Percentiles rank a stretch among this genome's conserved stretches.
Evolutionary conservation across 352 stramenopile species (phyloP).

Genomic region (Phytophthora macrochlamydospora): DNA sequence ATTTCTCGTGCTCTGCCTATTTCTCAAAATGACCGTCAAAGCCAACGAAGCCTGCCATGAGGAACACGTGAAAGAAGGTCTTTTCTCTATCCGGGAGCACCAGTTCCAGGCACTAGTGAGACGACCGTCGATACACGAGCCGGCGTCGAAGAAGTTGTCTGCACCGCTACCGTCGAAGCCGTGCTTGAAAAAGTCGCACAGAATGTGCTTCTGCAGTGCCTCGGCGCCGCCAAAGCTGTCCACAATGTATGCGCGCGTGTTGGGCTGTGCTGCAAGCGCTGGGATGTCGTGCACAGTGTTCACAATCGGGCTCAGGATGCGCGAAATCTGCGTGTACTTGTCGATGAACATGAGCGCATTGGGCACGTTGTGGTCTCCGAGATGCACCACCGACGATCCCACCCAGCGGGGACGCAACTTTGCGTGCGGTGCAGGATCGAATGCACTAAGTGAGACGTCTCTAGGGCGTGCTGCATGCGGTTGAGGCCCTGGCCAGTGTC

Average conservation of each 20-base stretch:
- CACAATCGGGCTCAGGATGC: constrained; percentile 67
- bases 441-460: constrained; percentile 62
- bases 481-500: constrained; percentile 75
- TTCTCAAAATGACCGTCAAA: constrained; percentile 94
- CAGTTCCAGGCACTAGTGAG: constrained; percentile 94
- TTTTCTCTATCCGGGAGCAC: constrained; percentile 93
- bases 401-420: constrained; percentile 67
- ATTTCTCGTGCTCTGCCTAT: constrained; percentile 40
- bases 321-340: constrained; percentile 93
- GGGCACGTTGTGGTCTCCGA: constrained; percentile 95
- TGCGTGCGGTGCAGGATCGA: constrained; percentile 55
- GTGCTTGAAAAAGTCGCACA: constrained; percentile 94
- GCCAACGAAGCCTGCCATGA: constrained; percentile 91
- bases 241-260: constrained; percentile 74
- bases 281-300: constrained; percentile 62
- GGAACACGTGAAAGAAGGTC: constrained; percentile 90
- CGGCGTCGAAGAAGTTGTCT: constrained; percentile 85
- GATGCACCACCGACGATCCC: constrained; percentile 91
- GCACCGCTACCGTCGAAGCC: constrained; percentile 93
- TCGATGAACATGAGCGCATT: constrained; percentile 96
- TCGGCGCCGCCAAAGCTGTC: constrained; percentile 69
- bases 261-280: constrained; percentile 40
- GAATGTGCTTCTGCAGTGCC: constrained; percentile 79
- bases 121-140: constrained; percentile 92
- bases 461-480: constrained; percentile 65